These are phyloP conservation scores for Phoma sp. DNA, from an alignment of 2,329 filamentous ascomycete genomes.

Conservation along the genomic window DNA sequence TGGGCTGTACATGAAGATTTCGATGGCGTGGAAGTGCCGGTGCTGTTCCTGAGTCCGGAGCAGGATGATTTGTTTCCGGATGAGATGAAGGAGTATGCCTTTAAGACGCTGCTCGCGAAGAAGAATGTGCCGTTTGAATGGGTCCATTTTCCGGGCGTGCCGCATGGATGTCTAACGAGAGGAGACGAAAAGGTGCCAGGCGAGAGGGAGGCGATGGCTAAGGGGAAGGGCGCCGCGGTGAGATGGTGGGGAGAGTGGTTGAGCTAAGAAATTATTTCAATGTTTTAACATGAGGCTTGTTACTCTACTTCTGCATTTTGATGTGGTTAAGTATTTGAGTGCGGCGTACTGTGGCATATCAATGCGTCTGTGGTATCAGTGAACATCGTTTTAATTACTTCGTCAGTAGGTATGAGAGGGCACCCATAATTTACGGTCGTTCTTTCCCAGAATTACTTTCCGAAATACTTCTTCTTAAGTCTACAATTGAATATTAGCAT, in stretches of 20 bases:
- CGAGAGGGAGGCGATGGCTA: constrained; percentile 27
- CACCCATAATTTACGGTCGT: background rate
- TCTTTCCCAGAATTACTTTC: background rate
- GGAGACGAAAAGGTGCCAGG: constrained; percentile 23
- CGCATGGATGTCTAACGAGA: constrained; percentile 31
- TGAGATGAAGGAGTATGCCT: constrained; percentile 34
- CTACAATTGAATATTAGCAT: background rate
- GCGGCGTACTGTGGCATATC: background rate
- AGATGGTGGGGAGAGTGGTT: constrained; percentile 22
- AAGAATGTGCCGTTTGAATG: constrained; percentile 28
- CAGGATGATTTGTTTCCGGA: constrained; percentile 25
- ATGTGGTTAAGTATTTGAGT: background rate
- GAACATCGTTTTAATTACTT: background rate
- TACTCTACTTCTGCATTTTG: background rate
- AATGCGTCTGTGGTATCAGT: background rate
- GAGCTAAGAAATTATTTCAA: background rate
- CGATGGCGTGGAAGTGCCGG: constrained; percentile 22
- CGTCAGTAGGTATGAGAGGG: background rate
- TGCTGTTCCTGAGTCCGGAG: constrained; percentile 31
- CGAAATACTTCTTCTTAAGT: background rate
- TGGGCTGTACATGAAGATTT: constrained; percentile 27
- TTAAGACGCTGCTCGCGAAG: constrained; percentile 24
- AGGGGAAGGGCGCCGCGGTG: constrained; percentile 24
- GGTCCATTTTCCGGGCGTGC: constrained; percentile 32
- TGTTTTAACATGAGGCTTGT: background rate